These are phyloP conservation scores for Erysiphe neolycopersici DNA, from an alignment of 2,329 filamentous ascomycete species.

Conservation along the genomic window DNA sequence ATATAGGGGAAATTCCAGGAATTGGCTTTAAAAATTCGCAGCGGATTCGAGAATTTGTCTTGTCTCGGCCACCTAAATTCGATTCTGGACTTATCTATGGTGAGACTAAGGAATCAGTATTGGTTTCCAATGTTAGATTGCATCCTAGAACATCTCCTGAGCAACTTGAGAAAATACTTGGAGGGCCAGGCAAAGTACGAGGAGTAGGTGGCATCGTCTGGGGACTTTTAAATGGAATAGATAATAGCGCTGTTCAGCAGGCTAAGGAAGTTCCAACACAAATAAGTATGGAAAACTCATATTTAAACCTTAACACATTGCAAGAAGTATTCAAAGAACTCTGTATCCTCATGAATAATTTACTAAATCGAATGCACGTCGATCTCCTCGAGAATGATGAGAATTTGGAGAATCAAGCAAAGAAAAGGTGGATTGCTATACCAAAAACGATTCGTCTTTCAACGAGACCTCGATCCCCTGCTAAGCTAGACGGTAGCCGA, in stretches of 20 bases:
- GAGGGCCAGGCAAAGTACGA: slow-evolving; percentile 39
- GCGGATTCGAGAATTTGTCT: slow-evolving; percentile 33
- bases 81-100: slow-evolving; percentile 21
- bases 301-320: slow-evolving; percentile 39
- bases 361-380: slow-evolving; percentile 51
- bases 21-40: slow-evolving; percentile 60
- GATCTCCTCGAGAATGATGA: slow-evolving; percentile 30
- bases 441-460: slow-evolving; percentile 63
- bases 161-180: slow-evolving; percentile 39
- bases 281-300: slow-evolving; percentile 89
- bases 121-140: slow-evolving; percentile 35
- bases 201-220: slow-evolving; percentile 50
- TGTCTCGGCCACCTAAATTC: slow-evolving; percentile 18
- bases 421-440: slow-evolving; percentile 41
- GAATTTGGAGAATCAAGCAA: slow-evolving; percentile 2
- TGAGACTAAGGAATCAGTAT: slow-evolving; percentile 27
- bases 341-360: slow-evolving; percentile 34
- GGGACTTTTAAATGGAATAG: slow-evolving; percentile 56
- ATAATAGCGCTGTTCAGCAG: slow-evolving; percentile 44
- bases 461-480: slow-evolving; percentile 33
- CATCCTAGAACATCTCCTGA: slow-evolving; percentile 35
- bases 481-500: slow-evolving; percentile 25
- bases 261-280: slow-evolving; percentile 51
- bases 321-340: slow-evolving; percentile 41
- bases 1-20: slow-evolving; percentile 59